Conservation (phyloP, 2,329 filamentous ascomycete species). For the Claviceps arundinis region DNA sequence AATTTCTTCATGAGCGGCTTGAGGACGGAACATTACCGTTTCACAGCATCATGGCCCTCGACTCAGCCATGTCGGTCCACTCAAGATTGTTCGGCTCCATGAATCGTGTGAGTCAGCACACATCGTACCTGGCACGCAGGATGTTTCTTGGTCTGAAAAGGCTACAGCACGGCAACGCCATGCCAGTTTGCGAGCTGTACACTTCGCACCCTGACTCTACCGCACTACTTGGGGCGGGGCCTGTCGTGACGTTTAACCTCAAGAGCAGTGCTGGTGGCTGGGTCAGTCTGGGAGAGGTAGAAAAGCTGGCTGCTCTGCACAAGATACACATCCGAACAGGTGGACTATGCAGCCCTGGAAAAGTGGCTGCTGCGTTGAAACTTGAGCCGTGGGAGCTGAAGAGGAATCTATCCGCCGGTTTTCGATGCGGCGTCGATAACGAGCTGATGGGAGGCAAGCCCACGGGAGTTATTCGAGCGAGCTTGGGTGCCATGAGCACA, state of each 20-base stretch:
- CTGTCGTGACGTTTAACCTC: slow-evolving; percentile 76
- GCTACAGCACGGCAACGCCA: slow-evolving; percentile 57
- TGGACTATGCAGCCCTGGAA: slow-evolving; percentile 83
- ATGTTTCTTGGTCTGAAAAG: slow-evolving; percentile 44
- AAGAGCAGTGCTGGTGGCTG: slow-evolving; percentile 55
- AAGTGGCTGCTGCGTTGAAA: slow-evolving; percentile 58
- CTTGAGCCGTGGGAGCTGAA: slow-evolving; percentile 72
- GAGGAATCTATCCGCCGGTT: slow-evolving; percentile 71
- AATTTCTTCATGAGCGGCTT: slow-evolving; percentile 62
- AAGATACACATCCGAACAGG: slow-evolving; percentile 79
- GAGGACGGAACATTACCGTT: slow-evolving; percentile 89
- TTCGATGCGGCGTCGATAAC: slow-evolving; percentile 71
- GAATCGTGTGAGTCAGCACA: slow-evolving; percentile 56
- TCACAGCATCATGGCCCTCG: slow-evolving; percentile 77
- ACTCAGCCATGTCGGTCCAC: slow-evolving; percentile 60
- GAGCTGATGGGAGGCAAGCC: slow-evolving; percentile 76
- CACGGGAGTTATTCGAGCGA: slow-evolving; percentile 74
- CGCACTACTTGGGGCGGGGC: slow-evolving; percentile 41
- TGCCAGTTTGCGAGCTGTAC: slow-evolving; percentile 55
- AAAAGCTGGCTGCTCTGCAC: slow-evolving; percentile 69
- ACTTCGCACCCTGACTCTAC: slow-evolving; percentile 16
- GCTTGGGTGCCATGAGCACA: slow-evolving; percentile 83
- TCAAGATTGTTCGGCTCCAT: slow-evolving; percentile 57
- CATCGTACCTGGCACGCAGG: slow-evolving; percentile 45
- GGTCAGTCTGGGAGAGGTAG: slow-evolving; percentile 72